Evolutionary conservation across 2,329 filamentous ascomycete genomes (phyloP).

Genomic region (Fusarium dlaminii): DNA sequence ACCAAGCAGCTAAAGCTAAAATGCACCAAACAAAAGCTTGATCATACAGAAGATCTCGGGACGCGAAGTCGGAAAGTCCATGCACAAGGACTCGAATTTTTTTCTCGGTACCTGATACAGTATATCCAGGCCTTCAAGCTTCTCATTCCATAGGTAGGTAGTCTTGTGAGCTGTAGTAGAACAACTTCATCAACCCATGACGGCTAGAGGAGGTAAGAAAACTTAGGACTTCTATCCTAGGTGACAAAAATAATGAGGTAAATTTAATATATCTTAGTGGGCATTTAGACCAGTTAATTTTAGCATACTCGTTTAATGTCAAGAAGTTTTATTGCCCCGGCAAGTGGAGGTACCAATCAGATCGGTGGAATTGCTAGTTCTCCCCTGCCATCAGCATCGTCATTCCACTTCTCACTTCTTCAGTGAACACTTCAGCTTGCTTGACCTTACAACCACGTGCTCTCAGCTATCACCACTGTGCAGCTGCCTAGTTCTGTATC

Average conservation of each 20-base stretch:
- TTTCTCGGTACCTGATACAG: neutral
- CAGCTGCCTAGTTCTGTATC: neutral
- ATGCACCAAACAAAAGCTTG: neutral
- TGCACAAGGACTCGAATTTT: neutral
- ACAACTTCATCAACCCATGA: neutral
- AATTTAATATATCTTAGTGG: neutral
- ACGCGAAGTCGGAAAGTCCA: neutral
- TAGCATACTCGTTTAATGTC: neutral
- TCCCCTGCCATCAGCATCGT: conserved; percentile 9
- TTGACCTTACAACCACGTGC: neutral
- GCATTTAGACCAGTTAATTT: neutral
- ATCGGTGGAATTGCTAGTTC: conserved; percentile 7
- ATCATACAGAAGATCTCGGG: neutral
- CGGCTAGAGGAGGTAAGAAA: neutral
- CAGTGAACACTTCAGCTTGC: neutral
- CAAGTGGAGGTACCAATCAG: conserved; percentile 30
- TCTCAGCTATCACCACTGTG: neutral
- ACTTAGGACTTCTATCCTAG: neutral
- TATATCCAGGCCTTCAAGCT: neutral
- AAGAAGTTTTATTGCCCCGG: neutral
- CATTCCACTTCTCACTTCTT: conserved; percentile 27
- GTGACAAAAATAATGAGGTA: neutral
- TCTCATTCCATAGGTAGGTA: neutral
- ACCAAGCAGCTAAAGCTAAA: neutral
- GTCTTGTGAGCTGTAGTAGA: neutral